Percentiles rank a stretch among this genome's conserved stretches.
phyloP scores from a whole-genome alignment of 2,329 filamentous ascomycete species.

The Torrubiella hemipterigena region DNA sequence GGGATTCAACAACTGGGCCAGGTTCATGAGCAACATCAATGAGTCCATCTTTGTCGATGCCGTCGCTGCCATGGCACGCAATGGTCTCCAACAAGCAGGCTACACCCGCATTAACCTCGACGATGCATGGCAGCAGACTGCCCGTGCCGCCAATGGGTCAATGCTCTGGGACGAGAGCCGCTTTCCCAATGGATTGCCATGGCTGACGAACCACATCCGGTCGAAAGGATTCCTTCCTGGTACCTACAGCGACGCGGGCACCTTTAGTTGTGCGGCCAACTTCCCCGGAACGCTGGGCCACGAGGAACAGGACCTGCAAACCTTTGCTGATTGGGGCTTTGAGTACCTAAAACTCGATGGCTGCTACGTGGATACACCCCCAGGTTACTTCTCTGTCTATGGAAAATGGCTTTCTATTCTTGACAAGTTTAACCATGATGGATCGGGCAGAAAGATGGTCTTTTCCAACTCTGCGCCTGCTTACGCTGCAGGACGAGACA shows the following conservation, averaged over 20 bases:
- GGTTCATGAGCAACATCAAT: conserved; percentile 33
- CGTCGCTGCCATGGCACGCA: conserved; percentile 29
- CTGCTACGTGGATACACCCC: conserved; percentile 20
- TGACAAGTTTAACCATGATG: conserved; percentile 1
- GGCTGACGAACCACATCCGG: conserved; percentile 25
- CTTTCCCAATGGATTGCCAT: conserved; percentile 29
- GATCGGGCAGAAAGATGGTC: conserved; percentile 7
- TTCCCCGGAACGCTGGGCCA: conserved; percentile 27
- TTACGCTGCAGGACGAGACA: conserved; percentile 20
- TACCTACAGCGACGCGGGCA: conserved; percentile 31
- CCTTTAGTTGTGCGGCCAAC: conserved; percentile 24
- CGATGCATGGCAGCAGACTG: conserved; percentile 28
- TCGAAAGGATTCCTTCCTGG: conserved; percentile 26
- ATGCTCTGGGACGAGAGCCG: conserved; percentile 26
- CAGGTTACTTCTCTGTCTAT: background rate
- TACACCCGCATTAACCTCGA: conserved; percentile 27
- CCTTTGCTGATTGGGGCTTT: conserved; percentile 23
- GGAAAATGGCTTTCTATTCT: background rate
- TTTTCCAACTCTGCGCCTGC: conserved; percentile 31
- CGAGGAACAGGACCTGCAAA: conserved; percentile 27
- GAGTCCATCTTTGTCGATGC: conserved; percentile 33
- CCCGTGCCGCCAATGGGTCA: conserved; percentile 21
- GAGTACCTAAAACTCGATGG: conserved; percentile 27
- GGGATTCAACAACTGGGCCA: conserved; percentile 40
- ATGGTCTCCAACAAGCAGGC: conserved; percentile 22